Base-by-base conservation (phyloP, 306 rosid genomes). In the Cicer arietinum region DNA sequence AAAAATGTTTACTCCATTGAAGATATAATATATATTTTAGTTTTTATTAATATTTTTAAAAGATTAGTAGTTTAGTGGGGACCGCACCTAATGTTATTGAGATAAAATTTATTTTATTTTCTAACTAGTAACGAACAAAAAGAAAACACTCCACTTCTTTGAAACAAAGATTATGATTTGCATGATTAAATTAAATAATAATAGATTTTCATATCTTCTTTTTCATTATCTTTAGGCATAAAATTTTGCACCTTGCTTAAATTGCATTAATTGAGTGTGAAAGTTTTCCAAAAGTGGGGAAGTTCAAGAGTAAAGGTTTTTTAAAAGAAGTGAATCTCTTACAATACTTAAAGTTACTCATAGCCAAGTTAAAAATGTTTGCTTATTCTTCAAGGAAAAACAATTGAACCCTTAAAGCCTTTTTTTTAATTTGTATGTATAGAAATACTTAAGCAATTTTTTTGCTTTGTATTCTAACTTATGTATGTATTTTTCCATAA, bases 371-470 rank as follows among this genome's bases (percentile, higher is more conserved):
- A 53, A 60, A 60, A 74, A 35, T 68, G 57, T 37, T 82, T 8
- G 42, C 77, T 44, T 82, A 35, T 35, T 59, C 78, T 60, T 44
- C 77, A 83, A 83, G 83, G 30, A 45, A 74, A 73, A 44, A 57
- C 67, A 37, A 59, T 68, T 67, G 41, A 71, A 11, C 47, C 42
- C 58, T 61, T 64, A 48, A 66, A 48, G 12, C 39, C 43, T 53
- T 20, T 54, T n/a, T n/a, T n/a, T 40, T 25, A 17, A 54, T 52
- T 40, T 58, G 42, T 57, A 65, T 50, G 14, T 59, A 39, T 66
- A 35, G 69, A 25, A 56, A 56, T 53, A 79, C 53, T 44, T 51
- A 13, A 25, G 4, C 20, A 22, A 22, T 22, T 22, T 51, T 0
- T 0, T 56, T 54, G n/a, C 7, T 35, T 44, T 54, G 37, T 35